Base-by-base conservation (phyloP, 1,139 yeast genomes). In the Blastobotrys apis region DNA sequence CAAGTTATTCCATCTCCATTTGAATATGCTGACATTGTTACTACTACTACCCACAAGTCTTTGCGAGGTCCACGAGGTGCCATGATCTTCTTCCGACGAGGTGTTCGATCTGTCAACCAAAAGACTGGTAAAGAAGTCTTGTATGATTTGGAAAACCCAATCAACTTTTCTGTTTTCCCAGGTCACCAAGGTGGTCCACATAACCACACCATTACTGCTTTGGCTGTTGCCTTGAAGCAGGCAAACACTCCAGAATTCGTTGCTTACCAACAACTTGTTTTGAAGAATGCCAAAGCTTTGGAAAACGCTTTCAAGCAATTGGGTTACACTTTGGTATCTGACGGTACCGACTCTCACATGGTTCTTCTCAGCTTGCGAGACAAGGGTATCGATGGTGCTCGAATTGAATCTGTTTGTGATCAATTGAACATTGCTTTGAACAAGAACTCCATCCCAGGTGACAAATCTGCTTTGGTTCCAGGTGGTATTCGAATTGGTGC, bases 121-220 rank as follows among this genome's bases (percentile, higher is more conserved):
- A 86, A 86, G 74, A 82, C 83, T 62, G 97, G 97, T 56, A 85
- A 86, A 71, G 94, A 87, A 69, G 75, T 85, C 49, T 73, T 74
- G 48, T 90, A 87, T 67, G 96, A 88, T 52, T 77, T 90, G 63
- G 97, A 90, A 64, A 80, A 78, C 67, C 85, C 83, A 63, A 87
- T 90, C 68, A 90, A 90, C 75, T 90, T 90, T 65, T 85, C 95
- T 20, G 97, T 90, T 35, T 90, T 90, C 85, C 97, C 97, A 57
- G 97, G 95, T 48, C 97, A 90, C 69, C 97, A 90, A 74, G 97
- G 97, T 73, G 97, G 97, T 62, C 97, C 97, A 57, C 97, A 90
- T 69, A 90, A 90, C 74, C 97, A 90, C 70, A 90, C 97, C 57
- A 90, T 90, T 62, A 84, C 96, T 54, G 97, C 97, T 10, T 72